Percentiles rank a stretch among this genome's conserved stretches.
Evolutionary conservation across 441 rosid species (phyloP).

Genomic region (Raphanus hybrid): DNA sequence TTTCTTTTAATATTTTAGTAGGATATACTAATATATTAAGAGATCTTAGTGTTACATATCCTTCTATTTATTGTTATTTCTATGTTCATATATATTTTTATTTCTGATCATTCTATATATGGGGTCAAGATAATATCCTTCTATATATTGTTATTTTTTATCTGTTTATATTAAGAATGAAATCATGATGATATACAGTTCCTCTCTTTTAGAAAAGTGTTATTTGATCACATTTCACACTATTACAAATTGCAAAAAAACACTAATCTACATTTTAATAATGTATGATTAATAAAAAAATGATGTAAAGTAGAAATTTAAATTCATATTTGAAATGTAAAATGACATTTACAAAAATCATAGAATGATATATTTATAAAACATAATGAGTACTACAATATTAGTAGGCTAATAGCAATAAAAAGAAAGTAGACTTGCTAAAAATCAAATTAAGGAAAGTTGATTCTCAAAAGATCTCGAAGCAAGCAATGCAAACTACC

Average conservation of each 20-base stretch:
- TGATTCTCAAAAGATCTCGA: neutral
- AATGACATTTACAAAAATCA: neutral
- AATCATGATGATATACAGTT: neutral
- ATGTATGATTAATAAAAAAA: neutral
- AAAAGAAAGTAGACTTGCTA: neutral
- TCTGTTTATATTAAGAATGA: neutral
- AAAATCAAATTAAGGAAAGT: neutral
- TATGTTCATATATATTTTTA: neutral
- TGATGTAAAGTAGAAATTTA: neutral
- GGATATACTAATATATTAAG: neutral
- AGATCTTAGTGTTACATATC: neutral
- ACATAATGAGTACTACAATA: neutral
- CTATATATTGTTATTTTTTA: neutral
- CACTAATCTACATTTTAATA: neutral
- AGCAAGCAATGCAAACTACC: conserved; percentile 2
- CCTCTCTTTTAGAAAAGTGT: neutral
- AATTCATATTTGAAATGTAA: neutral
- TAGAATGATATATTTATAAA: neutral
- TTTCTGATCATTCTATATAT: neutral
- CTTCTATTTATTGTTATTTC: neutral
- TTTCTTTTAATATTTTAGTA: neutral
- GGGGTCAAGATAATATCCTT: neutral
- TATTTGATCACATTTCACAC: neutral
- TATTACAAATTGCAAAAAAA: neutral
- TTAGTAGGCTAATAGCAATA: neutral